Percentiles rank a stretch among this genome's conserved stretches.
Evolutionary conservation across 805 yeast species (phyloP).

Genomic region (Nakazawaea anatomiae): DNA sequence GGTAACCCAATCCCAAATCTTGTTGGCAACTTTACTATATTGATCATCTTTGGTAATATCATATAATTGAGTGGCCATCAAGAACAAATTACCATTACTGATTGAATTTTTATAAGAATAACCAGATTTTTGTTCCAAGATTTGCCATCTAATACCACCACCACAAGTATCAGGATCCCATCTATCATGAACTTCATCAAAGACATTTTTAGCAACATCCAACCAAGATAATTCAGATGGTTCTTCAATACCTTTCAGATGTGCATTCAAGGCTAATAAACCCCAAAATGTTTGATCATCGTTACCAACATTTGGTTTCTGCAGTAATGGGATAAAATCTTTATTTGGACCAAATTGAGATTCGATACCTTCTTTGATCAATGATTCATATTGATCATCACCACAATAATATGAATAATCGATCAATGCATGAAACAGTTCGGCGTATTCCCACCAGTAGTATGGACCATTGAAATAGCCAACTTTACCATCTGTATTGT

Average conservation of each 20-base stretch:
- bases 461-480: slow-evolving; percentile 40
- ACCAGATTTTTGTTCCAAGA: slow-evolving; percentile 53
- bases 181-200: slow-evolving; percentile 48
- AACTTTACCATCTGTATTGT: slow-evolving; percentile 34
- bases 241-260: slow-evolving; percentile 49
- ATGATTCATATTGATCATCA: slow-evolving; percentile 25
- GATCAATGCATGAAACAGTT: slow-evolving; percentile 42
- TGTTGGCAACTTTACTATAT: slow-evolving; percentile 45
- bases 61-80: slow-evolving; percentile 57
- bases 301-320: slow-evolving; percentile 64
- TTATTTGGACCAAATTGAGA: slow-evolving; percentile 37
- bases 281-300: slow-evolving; percentile 76
- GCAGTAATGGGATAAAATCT: slow-evolving; percentile 57
- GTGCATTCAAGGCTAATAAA: slow-evolving; percentile 54
- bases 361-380: slow-evolving; percentile 33
- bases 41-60: slow-evolving; percentile 47
- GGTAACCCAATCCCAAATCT: slow-evolving; percentile 52
- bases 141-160: slow-evolving; percentile 72
- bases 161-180: slow-evolving; percentile 53
- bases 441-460: slow-evolving; percentile 52
- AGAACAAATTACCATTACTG: slow-evolving; percentile 61
- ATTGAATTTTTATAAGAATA: slow-evolving; percentile 59
- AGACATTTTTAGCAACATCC: slow-evolving; percentile 50
- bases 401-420: slow-evolving; percentile 34
- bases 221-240: slow-evolving; percentile 45